A percentile compares a stretch with the other conserved stretches of the same genome.
Evolutionary conservation across 2,329 filamentous ascomycete genomes (phyloP).

Genomic region (Neofusicoccum umdonicola): DNA sequence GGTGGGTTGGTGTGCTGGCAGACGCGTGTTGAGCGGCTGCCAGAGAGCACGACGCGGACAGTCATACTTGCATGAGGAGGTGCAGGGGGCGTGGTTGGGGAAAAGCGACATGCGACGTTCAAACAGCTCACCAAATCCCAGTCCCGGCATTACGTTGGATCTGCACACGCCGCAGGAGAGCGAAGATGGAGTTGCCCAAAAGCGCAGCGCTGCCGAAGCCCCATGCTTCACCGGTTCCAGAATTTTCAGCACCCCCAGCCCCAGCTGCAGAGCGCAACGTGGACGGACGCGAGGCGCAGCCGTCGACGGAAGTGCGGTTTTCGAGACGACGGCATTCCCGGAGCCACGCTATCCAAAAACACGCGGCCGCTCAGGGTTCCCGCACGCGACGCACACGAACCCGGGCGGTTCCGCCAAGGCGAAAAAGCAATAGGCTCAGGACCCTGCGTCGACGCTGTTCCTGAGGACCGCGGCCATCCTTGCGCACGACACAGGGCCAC

Average conservation of each 20-base stretch:
- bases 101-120: background rate
- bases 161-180: background rate
- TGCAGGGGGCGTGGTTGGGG: background rate
- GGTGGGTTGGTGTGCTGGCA: slow-evolving; percentile 33
- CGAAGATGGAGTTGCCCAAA: background rate
- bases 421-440: background rate
- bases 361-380: background rate
- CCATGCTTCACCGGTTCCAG: slow-evolving; percentile 1
- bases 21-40: slow-evolving; percentile 1
- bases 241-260: background rate
- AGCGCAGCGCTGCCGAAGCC: background rate
- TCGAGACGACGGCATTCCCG: background rate
- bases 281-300: background rate
- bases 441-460: background rate
- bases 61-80: slow-evolving; percentile 6
- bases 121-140: background rate
- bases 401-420: background rate
- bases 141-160: slow-evolving; percentile 9
- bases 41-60: background rate
- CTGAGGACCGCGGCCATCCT: background rate
- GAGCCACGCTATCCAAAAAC: too few relatives aligned
- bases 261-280: background rate
- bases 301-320: background rate
- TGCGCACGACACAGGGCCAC: slow-evolving; percentile 5
- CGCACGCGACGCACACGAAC: background rate